phyloP scores from a whole-genome alignment of 495 filamentous ascomycete genomes.

The Penicillium crystallinum region DNA sequence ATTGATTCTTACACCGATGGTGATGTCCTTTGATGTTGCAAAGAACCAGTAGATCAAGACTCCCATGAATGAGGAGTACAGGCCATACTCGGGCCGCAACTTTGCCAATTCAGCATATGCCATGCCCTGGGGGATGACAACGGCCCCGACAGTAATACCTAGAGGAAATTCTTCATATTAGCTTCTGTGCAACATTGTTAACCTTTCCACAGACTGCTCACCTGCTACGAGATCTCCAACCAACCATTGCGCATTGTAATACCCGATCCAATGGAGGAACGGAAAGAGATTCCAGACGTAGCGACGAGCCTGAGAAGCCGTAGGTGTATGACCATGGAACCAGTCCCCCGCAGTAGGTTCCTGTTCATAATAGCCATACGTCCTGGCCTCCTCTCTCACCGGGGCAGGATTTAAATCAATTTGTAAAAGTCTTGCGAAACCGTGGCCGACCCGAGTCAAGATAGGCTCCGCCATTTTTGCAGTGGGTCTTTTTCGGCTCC shows the following conservation, averaged over 20 bases:
- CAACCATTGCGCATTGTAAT: constrained; percentile 84
- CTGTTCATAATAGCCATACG: constrained; percentile 44
- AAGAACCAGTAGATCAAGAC: constrained; percentile 95
- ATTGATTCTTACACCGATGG: constrained; percentile 72
- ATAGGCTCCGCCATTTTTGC: constrained; percentile 4
- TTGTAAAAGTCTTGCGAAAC: background rate
- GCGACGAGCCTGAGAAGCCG: constrained; percentile 38
- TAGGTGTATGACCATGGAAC: constrained; percentile 56
- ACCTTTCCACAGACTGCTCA: background rate
- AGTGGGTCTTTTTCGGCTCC: background rate
- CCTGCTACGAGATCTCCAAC: constrained; percentile 83
- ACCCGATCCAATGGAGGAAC: constrained; percentile 73
- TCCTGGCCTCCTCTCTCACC: background rate
- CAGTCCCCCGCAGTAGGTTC: constrained; percentile 70
- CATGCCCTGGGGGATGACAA: constrained; percentile 97
- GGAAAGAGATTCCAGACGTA: constrained; percentile 74
- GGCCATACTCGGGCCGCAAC: constrained; percentile 69
- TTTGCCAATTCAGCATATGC: constrained; percentile 82
- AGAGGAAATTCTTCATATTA: background rate
- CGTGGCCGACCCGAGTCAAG: constrained; percentile 6
- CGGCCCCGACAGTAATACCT: constrained; percentile 78
- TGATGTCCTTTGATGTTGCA: constrained; percentile 96
- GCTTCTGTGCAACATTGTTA: background rate
- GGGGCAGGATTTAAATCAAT: background rate
- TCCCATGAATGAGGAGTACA: constrained; percentile 96